A percentile compares a stretch with the other conserved stretches of the same genome.
Conservation (phyloP, 2,329 filamentous ascomycete species). For the Colletotrichum liaoningense region DNA sequence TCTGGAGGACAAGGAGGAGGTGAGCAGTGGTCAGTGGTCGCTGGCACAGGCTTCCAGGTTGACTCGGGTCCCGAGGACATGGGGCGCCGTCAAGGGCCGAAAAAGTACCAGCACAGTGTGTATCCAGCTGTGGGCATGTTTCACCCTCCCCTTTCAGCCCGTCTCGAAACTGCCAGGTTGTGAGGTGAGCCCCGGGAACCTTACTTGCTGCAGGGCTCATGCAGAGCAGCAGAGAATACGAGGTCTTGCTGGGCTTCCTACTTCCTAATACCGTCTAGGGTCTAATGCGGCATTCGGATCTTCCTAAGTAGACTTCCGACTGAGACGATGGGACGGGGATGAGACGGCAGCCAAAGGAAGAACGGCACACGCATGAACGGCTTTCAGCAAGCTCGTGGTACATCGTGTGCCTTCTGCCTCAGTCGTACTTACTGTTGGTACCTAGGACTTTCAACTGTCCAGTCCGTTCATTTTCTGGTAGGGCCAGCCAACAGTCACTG, state of each 20-base stretch:
- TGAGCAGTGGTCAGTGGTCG: too few species aligned
- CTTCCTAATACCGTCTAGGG: not conserved
- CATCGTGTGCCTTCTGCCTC: not conserved
- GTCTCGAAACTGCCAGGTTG: slow-evolving; percentile 13
- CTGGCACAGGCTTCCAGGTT: too few species aligned
- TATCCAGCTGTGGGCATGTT: not conserved
- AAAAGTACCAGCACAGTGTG: not conserved
- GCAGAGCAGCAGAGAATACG: not conserved
- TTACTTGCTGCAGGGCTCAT: not conserved
- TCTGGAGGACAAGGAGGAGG: too few species aligned
- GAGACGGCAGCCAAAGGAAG: slow-evolving; percentile 5
- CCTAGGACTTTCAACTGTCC: not conserved
- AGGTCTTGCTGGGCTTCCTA: not conserved
- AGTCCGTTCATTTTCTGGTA: not conserved
- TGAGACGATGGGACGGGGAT: slow-evolving; percentile 7
- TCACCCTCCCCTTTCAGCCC: slow-evolving; percentile 4
- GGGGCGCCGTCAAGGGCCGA: not conserved
- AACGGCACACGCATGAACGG: not conserved
- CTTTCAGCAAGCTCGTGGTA: not conserved
- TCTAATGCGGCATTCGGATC: not conserved
- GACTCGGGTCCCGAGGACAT: not conserved
- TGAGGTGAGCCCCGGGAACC: not conserved
- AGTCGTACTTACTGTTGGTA: not conserved
- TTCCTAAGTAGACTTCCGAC: not conserved
- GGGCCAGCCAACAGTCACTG: not conserved